phyloP scores from a whole-genome alignment of 352 stramenopile species.

The Paralagenidium karlingii region DNA sequence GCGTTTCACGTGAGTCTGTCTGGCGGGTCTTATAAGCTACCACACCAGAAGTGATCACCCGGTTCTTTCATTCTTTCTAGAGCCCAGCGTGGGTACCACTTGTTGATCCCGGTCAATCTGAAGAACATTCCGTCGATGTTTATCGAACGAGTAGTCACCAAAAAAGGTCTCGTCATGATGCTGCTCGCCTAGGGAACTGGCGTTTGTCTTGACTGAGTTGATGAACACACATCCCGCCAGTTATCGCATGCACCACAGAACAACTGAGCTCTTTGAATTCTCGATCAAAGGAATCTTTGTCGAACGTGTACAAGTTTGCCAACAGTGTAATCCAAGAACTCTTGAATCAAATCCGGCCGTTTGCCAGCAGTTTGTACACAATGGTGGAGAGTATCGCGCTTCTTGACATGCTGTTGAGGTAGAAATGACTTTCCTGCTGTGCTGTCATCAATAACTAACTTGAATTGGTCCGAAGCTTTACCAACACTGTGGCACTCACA shows the following conservation, averaged over 20 bases:
- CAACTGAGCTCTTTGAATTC: conserved; percentile 76
- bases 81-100: conserved; percentile 56
- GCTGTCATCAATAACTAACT: not conserved
- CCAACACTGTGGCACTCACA: conserved; percentile 73
- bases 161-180: conserved; percentile 57
- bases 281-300: conserved; percentile 67
- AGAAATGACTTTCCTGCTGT: not conserved
- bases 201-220: not conserved
- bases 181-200: no score
- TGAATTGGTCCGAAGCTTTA: conserved; percentile 37
- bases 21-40: no score
- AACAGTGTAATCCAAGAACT: conserved; percentile 77
- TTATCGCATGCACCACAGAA: conserved; percentile 80
- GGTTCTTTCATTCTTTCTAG: conserved; percentile 5
- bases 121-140: conserved; percentile 40
- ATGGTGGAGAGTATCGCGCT: conserved; percentile 84
- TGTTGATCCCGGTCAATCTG: conserved; percentile 37
- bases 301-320: conserved; percentile 81
- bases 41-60: not conserved
- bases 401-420: conserved; percentile 88
- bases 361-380: conserved; percentile 60
- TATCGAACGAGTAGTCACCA: conserved; percentile 50
- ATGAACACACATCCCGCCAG: conserved; percentile 11
- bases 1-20: conserved; percentile 56
- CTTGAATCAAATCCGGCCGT: conserved; percentile 62